Evolutionary conservation across 2,329 filamentous ascomycete genomes (phyloP).

Genomic region (Sporothrix euskadiensis): DNA sequence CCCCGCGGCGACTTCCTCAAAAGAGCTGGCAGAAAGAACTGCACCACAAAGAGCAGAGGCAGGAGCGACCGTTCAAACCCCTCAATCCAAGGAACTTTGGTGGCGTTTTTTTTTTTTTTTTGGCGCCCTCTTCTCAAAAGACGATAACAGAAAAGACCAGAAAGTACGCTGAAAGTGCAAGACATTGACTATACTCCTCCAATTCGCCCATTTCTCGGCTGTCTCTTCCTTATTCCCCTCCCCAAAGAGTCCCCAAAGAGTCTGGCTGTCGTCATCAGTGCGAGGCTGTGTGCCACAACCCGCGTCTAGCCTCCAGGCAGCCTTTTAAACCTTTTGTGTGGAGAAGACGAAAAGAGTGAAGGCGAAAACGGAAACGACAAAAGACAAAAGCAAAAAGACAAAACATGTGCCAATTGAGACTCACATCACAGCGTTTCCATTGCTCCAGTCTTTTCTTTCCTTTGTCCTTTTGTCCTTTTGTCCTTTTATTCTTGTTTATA

Average conservation of each 20-base stretch:
- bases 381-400: too few relatives aligned
- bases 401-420: constrained; percentile 5
- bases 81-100: not conserved
- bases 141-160: not conserved
- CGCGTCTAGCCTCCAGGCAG: constrained; percentile 20
- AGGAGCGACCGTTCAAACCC: not conserved
- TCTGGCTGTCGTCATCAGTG: constrained; percentile 29
- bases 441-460: not conserved
- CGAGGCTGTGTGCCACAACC: constrained; percentile 22
- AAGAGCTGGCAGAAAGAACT: not conserved
- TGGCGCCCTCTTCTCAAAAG: not conserved
- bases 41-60: not conserved
- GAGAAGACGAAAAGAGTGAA: not conserved
- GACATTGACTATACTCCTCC: not conserved
- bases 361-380: not conserved
- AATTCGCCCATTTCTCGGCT: not conserved
- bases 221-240: not conserved
- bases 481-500: not conserved
- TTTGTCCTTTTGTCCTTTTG: not conserved
- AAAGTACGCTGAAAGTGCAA: not conserved
- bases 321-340: not conserved
- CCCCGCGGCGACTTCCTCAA: constrained; percentile 15
- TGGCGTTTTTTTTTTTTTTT: not conserved
- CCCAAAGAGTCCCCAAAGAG: not conserved
- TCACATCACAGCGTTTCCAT: not conserved